These are phyloP conservation scores for Gilbertella persicaria DNA, from an alignment of 371 early-diverging fungal species.

Conservation along the genomic window DNA sequence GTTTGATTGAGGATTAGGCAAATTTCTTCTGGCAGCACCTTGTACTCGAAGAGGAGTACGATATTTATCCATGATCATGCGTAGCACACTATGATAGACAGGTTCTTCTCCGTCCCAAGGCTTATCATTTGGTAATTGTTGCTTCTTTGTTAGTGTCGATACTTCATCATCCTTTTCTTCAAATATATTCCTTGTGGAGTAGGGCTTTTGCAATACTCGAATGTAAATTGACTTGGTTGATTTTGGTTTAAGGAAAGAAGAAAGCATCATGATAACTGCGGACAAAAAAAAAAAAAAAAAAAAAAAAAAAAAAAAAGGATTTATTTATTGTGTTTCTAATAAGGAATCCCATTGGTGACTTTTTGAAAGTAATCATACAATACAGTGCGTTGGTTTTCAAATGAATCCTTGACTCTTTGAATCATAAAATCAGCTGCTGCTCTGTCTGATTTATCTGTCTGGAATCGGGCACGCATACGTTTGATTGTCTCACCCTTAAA, in stretches of 20 bases:
- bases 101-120: conserved; percentile 39
- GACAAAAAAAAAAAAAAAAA: no score
- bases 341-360: conserved; percentile 77
- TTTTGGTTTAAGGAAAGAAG: no score
- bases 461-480: conserved; percentile 91
- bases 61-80: conserved; percentile 42
- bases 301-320: no score
- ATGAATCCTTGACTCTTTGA: conserved; percentile 85
- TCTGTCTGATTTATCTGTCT: conserved; percentile 87
- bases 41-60: conserved; percentile 30
- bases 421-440: conserved; percentile 96
- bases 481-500: conserved; percentile 92
- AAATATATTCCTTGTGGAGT: no score
- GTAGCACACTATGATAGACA: conserved; percentile 27
- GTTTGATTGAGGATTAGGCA: conserved; percentile 26
- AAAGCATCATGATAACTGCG: no score
- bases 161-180: conserved; percentile 1
- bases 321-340: conserved; percentile 3
- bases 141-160: background rate
- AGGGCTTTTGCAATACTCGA: no score
- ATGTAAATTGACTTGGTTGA: no score
- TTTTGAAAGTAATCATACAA: conserved; percentile 88
- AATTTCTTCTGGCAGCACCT: conserved; percentile 34
- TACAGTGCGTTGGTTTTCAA: conserved; percentile 88
- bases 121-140: conserved; percentile 25